Conservation (phyloP, 148 eudicot genomes). For the Rhododendron mucronatum region DNA sequence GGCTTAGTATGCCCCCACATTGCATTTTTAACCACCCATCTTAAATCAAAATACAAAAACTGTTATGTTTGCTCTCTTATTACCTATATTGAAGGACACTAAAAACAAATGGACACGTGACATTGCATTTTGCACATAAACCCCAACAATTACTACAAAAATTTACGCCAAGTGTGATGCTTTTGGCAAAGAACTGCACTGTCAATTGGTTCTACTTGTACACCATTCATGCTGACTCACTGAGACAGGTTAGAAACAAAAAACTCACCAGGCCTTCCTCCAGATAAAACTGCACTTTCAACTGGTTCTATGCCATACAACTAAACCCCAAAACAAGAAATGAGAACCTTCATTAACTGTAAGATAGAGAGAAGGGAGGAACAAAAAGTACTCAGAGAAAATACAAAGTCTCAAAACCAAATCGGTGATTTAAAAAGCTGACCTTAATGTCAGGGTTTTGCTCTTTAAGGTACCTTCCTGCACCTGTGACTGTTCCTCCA, state of each 20-base stretch:
- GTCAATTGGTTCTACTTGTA: not conserved
- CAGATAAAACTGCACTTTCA: slow-evolving; percentile 85
- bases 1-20: not conserved
- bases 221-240: not conserved
- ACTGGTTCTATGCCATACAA: slow-evolving; percentile 76
- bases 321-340: slow-evolving; percentile 18
- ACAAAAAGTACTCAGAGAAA: not conserved
- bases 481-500: slow-evolving; percentile 76
- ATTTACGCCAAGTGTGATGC: not conserved
- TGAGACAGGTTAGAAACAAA: not conserved
- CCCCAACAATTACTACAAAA: not conserved
- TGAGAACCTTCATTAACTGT: not conserved
- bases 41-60: not conserved
- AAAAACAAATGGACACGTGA: not conserved
- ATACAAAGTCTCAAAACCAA: not conserved
- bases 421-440: not conserved
- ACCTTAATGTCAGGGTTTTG: slow-evolving; percentile 74
- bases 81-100: not conserved
- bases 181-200: not conserved
- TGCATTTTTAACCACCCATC: not conserved
- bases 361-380: not conserved
- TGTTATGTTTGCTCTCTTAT: not conserved
- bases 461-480: slow-evolving; percentile 78
- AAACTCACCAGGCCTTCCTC: slow-evolving; percentile 69
- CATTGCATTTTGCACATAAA: not conserved